phyloP scores from a whole-genome alignment of 768 basidiomycete species.

The Dioszegia hungarica region DNA sequence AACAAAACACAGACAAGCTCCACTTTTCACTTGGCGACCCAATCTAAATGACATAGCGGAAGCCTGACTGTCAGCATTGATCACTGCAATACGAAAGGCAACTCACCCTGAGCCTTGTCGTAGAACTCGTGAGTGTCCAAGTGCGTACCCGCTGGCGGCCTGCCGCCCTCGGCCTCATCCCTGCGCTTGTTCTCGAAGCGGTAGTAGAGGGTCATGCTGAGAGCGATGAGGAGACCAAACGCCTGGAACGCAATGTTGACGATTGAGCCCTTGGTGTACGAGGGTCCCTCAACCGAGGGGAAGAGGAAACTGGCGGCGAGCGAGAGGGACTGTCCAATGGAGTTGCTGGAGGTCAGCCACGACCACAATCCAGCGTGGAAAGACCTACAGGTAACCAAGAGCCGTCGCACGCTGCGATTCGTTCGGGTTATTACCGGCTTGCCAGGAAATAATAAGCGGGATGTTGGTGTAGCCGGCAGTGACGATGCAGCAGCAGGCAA shows the following conservation, averaged over 20 bases:
- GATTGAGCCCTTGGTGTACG: slow-evolving; percentile 44
- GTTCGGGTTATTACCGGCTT: slow-evolving; percentile 40
- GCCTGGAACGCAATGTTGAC: slow-evolving; percentile 50
- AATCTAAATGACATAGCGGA: not conserved
- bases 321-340: slow-evolving; percentile 49
- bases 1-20: too few relatives aligned
- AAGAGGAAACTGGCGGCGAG: slow-evolving; percentile 41
- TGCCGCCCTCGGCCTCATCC: slow-evolving; percentile 47
- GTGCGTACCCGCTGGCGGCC: slow-evolving; percentile 32
- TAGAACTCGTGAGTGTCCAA: slow-evolving; percentile 34
- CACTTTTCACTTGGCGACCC: not conserved
- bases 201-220: slow-evolving; percentile 47
- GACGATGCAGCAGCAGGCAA: slow-evolving; percentile 49
- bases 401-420: slow-evolving; percentile 49
- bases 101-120: slow-evolving; percentile 36
- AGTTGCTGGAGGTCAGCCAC: slow-evolving; percentile 26
- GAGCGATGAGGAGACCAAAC: slow-evolving; percentile 42
- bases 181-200: slow-evolving; percentile 48
- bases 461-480: slow-evolving; percentile 23
- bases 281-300: slow-evolving; percentile 47
- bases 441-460: slow-evolving; percentile 34
- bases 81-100: not conserved
- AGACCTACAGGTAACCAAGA: slow-evolving; percentile 48
- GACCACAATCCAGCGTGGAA: too few relatives aligned
- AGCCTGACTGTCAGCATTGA: not conserved